phyloP scores from a whole-genome alignment of 2,329 filamentous ascomycete species.

The Colletotrichum horii region DNA sequence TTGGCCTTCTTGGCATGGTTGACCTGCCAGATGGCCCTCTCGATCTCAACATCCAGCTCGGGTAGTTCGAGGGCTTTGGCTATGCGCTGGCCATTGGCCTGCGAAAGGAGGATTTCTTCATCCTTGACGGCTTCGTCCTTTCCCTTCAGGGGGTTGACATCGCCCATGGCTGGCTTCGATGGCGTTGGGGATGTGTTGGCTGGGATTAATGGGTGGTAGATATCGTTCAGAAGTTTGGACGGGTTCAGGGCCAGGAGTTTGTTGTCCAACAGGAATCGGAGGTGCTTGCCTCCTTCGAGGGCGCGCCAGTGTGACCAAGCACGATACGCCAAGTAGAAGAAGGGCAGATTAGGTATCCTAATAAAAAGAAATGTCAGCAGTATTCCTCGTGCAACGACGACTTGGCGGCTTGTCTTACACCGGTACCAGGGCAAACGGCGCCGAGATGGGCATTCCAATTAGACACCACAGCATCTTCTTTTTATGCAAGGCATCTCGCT shows the following conservation, averaged over 20 bases:
- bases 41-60: conserved; percentile 74
- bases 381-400: background rate
- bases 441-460: conserved; percentile 80
- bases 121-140: conserved; percentile 25
- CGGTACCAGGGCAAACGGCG: conserved; percentile 83
- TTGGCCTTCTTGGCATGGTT: conserved; percentile 52
- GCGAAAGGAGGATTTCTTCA: conserved; percentile 49
- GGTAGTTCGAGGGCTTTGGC: conserved; percentile 70
- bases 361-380: background rate
- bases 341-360: conserved; percentile 91
- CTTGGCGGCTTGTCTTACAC: conserved; percentile 63
- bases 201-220: conserved; percentile 63
- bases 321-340: conserved; percentile 93
- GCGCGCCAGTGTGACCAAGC: conserved; percentile 94
- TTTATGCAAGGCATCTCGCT: conserved; percentile 80
- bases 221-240: conserved; percentile 72
- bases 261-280: conserved; percentile 80
- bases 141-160: conserved; percentile 26
- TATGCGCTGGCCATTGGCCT: conserved; percentile 60
- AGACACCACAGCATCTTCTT: conserved; percentile 82
- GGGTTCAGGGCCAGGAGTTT: conserved; percentile 71
- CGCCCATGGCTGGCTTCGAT: conserved; percentile 14
- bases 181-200: conserved; percentile 38
- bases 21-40: conserved; percentile 79
- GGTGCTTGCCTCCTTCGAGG: conserved; percentile 80